Base-by-base conservation (phyloP, 2,329 filamentous ascomycete genomes). In the Eutypa lata region DNA sequence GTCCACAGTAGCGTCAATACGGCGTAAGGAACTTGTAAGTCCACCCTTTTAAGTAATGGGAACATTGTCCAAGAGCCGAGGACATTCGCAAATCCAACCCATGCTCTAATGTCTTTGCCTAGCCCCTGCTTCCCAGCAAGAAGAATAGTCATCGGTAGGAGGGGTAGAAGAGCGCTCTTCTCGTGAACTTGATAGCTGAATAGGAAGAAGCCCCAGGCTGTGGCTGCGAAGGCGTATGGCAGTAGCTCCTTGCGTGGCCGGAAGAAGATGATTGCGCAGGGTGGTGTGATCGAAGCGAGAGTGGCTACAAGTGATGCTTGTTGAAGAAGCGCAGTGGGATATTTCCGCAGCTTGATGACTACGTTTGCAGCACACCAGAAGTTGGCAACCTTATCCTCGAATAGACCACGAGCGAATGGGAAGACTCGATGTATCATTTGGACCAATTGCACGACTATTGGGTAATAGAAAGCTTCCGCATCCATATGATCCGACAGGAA, bases 161-260 rank as follows among this genome's bases (percentile, higher is more conserved):
- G 77, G 1, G 94, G 95, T 2, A 99, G 81, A 5, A 99, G 78
- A 0, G 96, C 91, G 60, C 92, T 97, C 80, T 99, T 99, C 74
- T 99, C 94, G 65, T 99, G 94, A 0, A 99, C 95, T 68, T 99
- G 94, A 69, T 96, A 99, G 63, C 91, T 95, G 74, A 95, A 97
- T 16, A 99, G 78, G 70, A 97, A 99, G 77, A 99, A 99, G 0
- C 89, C 93, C 94, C 94, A 99, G 2, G 92, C 89, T 0, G 90
- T 91, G 2, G 89, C 81, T 1, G 92, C 88, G 53, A 97, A 83
- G 0, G 90, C 90, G 35, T 90, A 80, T 1, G 91, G 91, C 14
- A 97, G 73, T 4, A 94, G 78, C 42, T 87, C 82, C 62, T 88
- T 92, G 47, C 83, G 82, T 0, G 94, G 94, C 48, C 86, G 86